These are phyloP conservation scores for Kalanchoe fedtschenkoi DNA, from an alignment of 164 flowering plant species.

Conservation along the genomic window DNA sequence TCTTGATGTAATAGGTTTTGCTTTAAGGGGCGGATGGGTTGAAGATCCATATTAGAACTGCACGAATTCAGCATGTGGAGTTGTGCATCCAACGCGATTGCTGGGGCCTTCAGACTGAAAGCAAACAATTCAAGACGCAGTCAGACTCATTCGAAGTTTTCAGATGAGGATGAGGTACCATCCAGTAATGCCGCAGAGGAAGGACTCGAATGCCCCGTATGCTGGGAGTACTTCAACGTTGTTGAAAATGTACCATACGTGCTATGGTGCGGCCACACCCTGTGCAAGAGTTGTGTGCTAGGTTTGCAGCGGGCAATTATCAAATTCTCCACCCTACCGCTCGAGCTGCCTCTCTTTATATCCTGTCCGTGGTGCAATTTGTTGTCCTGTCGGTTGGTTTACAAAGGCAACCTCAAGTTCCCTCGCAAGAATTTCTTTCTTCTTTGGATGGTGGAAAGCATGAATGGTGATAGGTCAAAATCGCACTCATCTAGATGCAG, in stretches of 20 bases:
- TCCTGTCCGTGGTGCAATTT: conserved; percentile 94
- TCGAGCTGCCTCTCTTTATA: conserved; percentile 83
- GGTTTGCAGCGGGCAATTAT: conserved; percentile 82
- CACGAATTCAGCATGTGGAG: conserved; percentile 57
- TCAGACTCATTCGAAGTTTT: conserved; percentile 35
- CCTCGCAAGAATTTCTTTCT: conserved; percentile 90
- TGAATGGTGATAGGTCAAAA: conserved; percentile 68
- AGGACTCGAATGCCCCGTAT: conserved; percentile 87
- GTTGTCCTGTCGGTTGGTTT: conserved; percentile 63
- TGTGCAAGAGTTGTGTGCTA: conserved; percentile 79
- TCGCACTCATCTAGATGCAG: conserved; percentile 26
- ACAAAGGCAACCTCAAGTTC: conserved; percentile 61
- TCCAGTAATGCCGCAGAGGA: conserved; percentile 50
- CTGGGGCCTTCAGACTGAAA: conserved; percentile 39
- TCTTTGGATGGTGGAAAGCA: conserved; percentile 93
- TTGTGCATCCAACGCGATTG: conserved; percentile 51
- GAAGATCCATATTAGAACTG: no score
- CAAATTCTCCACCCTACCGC: conserved; percentile 62
- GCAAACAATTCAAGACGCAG: conserved; percentile 17
- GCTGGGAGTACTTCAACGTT: conserved; percentile 92
- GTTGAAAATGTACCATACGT: conserved; percentile 97
- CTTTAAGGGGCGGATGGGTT: no score
- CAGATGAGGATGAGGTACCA: conserved; percentile 66
- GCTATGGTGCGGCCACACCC: conserved; percentile 95
- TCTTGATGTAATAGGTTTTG: no score